Evolutionary conservation across 306 rosid species (phyloP), one percentile per base, ranked within the genome.

Genomic region (Arachis stenosperma): DNA sequence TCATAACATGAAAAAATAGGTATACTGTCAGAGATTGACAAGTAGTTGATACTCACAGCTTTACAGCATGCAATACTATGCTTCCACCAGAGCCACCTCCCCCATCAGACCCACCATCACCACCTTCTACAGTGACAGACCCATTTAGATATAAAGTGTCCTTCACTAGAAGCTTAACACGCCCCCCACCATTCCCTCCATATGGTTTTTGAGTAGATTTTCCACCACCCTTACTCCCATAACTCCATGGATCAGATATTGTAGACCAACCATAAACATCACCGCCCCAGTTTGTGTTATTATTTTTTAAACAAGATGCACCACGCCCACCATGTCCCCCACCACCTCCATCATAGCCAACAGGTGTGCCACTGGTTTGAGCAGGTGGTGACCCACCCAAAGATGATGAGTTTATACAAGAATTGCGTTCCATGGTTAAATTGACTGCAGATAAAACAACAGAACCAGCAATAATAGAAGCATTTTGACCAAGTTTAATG

Each of bases 51-150:
- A 91, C 98, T 94, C 82, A 94, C 98, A 94, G 82, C 85, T 93
- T 93, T 79, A 86, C 52, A 44, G 98, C 92, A 81, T 83, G 75
- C 15, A 94, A 72, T 39, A 78, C 62, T 72, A 94, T 89, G 83
- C 98, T 94, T 88, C 98, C 98, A 39, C 98, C 98, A 36, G 98
- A 94, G 66, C 98, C 98, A 59, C 98, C 98, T 72, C 98, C 98
- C 5, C 90, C 90, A 71, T 84, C 81, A 78, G 84, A 71, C 70
- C 92, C 98, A 6, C 95, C 96, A 69, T 86, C 78, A 65, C 98
- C 98, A 71, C 98, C 98, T 84, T 89, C 90, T 66, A 95, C 88
- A 72, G 86, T 82, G 66, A 91, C 75, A 54, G 96, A 89, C 39
- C 98, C 98, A 81, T 91, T 89, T 79, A 89, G 52, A 69, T 82